Evolutionary conservation across 1,284 basidiomycete species (phyloP).

Genomic region (Vanrija sp.): DNA sequence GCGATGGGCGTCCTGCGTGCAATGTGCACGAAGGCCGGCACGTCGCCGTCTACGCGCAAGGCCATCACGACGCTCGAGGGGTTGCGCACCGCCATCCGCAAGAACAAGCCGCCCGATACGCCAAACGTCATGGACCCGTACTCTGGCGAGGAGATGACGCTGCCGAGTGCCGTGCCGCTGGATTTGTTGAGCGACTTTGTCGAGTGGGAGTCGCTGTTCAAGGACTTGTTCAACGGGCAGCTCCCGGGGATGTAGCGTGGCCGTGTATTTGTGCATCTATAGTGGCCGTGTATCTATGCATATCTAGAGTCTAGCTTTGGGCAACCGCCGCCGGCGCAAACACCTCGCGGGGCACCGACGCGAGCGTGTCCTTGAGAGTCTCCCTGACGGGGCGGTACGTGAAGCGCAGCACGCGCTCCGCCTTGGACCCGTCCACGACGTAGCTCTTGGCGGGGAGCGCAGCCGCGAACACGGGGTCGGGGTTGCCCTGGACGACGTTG

Average conservation of each 20-base stretch:
- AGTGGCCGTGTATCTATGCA: neutral
- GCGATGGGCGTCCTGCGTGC: conserved; percentile 1
- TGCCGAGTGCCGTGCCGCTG: too few relatives aligned
- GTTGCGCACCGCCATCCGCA: neutral
- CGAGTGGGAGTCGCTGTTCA: conserved; percentile 7
- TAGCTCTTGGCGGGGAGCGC: neutral
- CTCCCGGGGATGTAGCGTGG: conserved; percentile 10
- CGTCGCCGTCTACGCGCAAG: neutral
- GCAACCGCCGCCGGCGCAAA: neutral
- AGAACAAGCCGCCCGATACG: neutral
- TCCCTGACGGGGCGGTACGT: neutral
- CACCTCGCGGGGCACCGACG: neutral
- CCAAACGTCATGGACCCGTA: neutral
- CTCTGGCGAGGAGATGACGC: neutral
- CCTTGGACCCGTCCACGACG: neutral
- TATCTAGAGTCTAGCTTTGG: neutral
- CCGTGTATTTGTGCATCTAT: neutral
- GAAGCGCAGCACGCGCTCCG: neutral
- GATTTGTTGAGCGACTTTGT: neutral
- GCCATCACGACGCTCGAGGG: neutral
- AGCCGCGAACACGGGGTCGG: neutral
- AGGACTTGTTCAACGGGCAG: neutral
- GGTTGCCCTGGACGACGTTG: neutral
- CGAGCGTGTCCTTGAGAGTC: neutral
- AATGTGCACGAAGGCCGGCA: neutral